Evolutionary conservation across 2,329 filamentous ascomycete species (phyloP).

Genomic region (Neurospora crassa): DNA sequence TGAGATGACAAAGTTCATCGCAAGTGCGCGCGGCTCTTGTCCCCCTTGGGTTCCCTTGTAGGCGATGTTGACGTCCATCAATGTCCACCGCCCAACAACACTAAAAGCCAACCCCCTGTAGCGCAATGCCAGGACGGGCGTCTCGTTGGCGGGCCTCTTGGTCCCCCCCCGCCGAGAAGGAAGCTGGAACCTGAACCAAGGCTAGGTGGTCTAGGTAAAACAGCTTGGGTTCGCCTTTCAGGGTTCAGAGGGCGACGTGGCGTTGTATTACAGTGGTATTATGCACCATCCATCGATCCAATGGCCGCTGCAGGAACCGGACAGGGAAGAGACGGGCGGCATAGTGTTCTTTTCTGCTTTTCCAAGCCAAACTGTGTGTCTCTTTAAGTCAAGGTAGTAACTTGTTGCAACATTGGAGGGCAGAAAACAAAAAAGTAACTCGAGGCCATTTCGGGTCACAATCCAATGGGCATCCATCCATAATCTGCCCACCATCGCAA

Average conservation of each 20-base stretch:
- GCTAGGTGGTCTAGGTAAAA: not conserved
- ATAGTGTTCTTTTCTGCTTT: not conserved
- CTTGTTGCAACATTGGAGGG: too few relatives aligned
- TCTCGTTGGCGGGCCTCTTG: not conserved
- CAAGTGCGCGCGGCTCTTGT: not conserved
- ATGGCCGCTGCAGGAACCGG: not conserved
- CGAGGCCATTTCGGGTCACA: not conserved
- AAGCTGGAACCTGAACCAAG: too few relatives aligned
- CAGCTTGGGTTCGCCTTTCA: not conserved
- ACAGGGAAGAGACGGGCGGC: not conserved
- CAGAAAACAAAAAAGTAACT: not conserved
- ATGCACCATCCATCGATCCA: not conserved
- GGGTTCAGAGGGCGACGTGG: not conserved
- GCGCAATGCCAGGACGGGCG: not conserved
- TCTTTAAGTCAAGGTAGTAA: not conserved
- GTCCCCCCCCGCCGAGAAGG: not conserved
- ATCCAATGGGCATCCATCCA: not conserved
- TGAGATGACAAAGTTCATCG: not conserved
- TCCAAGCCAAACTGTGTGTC: not conserved
- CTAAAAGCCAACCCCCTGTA: not conserved
- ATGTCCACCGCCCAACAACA: not conserved
- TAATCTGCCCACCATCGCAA: not conserved
- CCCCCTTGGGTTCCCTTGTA: not conserved
- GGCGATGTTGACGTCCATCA: not conserved
- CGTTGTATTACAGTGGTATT: not conserved